These are phyloP conservation scores for Cardamine chenopodiifolia DNA, from an alignment of 345 rosid genomes.

Conservation along the genomic window DNA sequence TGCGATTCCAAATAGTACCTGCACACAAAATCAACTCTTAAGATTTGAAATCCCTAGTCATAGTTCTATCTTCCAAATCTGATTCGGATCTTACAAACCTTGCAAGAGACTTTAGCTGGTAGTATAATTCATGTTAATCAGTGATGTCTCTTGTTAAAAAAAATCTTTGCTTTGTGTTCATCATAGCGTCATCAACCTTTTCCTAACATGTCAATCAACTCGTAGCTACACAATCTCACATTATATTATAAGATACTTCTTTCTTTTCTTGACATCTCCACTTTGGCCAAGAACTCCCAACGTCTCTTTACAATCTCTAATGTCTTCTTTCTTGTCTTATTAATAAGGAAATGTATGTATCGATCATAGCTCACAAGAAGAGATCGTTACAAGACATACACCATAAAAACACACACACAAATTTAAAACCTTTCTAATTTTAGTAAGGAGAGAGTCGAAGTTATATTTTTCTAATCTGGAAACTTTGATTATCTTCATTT, in stretches of 20 bases:
- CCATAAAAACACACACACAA: neutral
- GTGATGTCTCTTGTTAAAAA: too few species aligned
- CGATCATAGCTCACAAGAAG: neutral
- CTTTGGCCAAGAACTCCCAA: neutral
- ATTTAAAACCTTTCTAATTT: neutral
- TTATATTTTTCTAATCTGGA: neutral
- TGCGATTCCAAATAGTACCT: constrained; percentile 76
- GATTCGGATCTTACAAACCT: constrained; percentile 42
- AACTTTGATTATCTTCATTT: neutral
- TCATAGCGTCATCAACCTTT: neutral
- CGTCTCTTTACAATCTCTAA: neutral
- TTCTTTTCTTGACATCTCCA: neutral
- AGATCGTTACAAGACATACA: neutral
- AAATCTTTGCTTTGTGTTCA: neutral
- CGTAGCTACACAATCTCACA: too few species aligned
- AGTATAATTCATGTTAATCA: too few species aligned
- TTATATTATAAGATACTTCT: neutral
- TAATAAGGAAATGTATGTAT: neutral
- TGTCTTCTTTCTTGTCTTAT: neutral
- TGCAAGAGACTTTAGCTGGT: constrained; percentile 67
- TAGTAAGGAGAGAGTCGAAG: neutral
- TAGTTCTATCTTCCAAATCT: neutral
- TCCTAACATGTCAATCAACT: neutral
- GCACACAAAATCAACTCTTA: neutral
- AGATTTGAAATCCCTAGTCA: neutral